Evolutionary conservation across 352 stramenopile species (phyloP), one percentile per base, ranked within the genome.

Genomic region (Globisporangium parvum): DNA sequence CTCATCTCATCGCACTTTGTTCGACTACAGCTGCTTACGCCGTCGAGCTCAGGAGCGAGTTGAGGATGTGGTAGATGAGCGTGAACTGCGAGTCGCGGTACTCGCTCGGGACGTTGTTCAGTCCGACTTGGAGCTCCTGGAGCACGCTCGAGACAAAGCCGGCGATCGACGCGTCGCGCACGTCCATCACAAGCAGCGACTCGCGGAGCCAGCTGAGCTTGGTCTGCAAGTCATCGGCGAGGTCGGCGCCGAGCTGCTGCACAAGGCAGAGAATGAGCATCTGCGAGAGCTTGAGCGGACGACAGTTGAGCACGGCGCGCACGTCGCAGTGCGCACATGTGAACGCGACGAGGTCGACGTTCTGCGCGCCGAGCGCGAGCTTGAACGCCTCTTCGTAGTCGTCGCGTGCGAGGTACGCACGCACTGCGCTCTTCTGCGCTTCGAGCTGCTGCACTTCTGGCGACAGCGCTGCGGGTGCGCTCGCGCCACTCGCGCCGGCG

Each of bases 191-290:
- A 24, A 93, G 59, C 35, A 93, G 68, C 26, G 79, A 87, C 62
- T 91, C 84, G 24, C 79, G 79, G 57, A 93, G 61, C 84, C 84
- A 93, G 47, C 72, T 67, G 3, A 93, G 62, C 63, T 88, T 91
- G 26, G 84, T 79, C 51, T 76, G 53, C 28, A 89, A 49, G 37
- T 91, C 77, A 54, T 88, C 77, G 1, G 58, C 69, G 8, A 91
- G 53, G 28, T 91, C 81, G 1, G 80, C 78, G 26, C 84, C 84
- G 35, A 93, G 70, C 45, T 93, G 84, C 63, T 93, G 84, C 24
- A 93, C 84, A 17, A 93, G 68, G 46, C 84, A 93, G 55, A 93
- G 60, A 49, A 93, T 82, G 62, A 91, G 62, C 80, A 91, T 91
- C 61, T 93, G 84, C 55, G 84, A 91, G 41, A 93, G 75, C 66